Evolutionary conservation across 2,329 filamentous ascomycete species (phyloP).

Genomic region (Hymenoscyphus scutula): DNA sequence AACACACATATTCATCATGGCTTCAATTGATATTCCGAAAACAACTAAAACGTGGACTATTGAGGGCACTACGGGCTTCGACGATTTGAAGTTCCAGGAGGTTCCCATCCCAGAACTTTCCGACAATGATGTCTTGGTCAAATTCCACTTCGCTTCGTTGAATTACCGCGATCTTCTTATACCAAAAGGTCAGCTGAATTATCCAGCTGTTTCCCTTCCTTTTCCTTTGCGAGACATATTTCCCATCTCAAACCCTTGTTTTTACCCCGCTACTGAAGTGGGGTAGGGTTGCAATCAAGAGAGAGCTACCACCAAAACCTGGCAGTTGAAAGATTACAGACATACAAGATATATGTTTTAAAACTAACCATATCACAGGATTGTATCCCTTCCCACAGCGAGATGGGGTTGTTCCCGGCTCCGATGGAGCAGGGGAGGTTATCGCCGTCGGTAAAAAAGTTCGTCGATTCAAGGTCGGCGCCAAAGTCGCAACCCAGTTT

Average conservation of each 20-base stretch:
- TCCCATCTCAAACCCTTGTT: not conserved
- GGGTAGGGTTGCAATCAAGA: not conserved
- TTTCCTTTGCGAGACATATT: not conserved
- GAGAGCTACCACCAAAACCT: not conserved
- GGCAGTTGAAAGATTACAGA: not conserved
- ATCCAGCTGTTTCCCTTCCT: not conserved
- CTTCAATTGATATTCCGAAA: slow-evolving; percentile 28
- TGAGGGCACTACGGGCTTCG: slow-evolving; percentile 47
- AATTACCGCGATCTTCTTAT: slow-evolving; percentile 42
- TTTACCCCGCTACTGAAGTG: slow-evolving; percentile 1
- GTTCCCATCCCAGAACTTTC: slow-evolving; percentile 41
- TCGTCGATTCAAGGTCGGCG: slow-evolving; percentile 54
- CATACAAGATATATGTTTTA: not conserved
- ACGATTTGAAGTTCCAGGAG: slow-evolving; percentile 45
- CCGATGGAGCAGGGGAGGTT: slow-evolving; percentile 46
- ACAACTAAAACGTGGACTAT: slow-evolving; percentile 47
- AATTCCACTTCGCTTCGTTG: slow-evolving; percentile 42
- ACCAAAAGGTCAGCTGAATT: slow-evolving; percentile 31
- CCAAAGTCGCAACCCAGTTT: slow-evolving; percentile 60
- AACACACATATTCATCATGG: slow-evolving; percentile 5
- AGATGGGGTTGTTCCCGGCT: slow-evolving; percentile 35
- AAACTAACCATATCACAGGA: slow-evolving; percentile 16
- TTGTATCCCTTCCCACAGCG: slow-evolving; percentile 31
- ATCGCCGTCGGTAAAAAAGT: slow-evolving; percentile 54
- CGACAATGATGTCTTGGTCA: slow-evolving; percentile 55